A percentile compares a stretch with the other conserved stretches of the same genome.
These are phyloP conservation scores for Sphaerulina vaccinii DNA, from an alignment of 2,329 filamentous ascomycete species.

Conservation along the genomic window DNA sequence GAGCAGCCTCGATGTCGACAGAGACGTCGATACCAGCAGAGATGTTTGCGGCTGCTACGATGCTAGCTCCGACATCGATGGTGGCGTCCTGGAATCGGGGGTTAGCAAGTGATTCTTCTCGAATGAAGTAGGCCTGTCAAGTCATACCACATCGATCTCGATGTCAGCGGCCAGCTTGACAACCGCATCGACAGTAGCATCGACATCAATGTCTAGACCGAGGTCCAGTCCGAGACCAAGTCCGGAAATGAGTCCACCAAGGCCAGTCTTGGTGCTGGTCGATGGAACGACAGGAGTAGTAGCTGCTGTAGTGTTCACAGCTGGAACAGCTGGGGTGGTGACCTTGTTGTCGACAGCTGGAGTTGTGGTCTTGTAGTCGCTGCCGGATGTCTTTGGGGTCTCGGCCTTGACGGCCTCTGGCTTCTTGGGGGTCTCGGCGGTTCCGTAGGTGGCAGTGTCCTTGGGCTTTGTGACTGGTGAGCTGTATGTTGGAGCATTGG, in stretches of 20 bases:
- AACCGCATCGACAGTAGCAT: not conserved
- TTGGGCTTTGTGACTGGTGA: too few relatives aligned
- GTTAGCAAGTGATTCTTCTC: too few relatives aligned
- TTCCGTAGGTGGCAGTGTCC: too few relatives aligned
- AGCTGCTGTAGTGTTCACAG: too few relatives aligned
- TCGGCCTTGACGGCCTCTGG: not conserved
- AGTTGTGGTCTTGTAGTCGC: too few relatives aligned
- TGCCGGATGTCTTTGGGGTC: too few relatives aligned
- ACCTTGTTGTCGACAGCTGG: too few relatives aligned
- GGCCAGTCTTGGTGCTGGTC: not conserved
- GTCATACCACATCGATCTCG: not conserved
- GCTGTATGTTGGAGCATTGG: not conserved
- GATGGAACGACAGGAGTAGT: too few relatives aligned
- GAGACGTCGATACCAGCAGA: not conserved
- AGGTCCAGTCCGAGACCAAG: not conserved
- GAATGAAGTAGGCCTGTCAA: too few relatives aligned
- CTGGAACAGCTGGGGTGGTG: too few relatives aligned
- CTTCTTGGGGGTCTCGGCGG: not conserved
- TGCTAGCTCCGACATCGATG: not conserved
- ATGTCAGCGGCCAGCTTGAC: not conserved
- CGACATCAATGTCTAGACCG: not conserved
- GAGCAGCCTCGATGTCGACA: not conserved
- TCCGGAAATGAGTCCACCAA: too few relatives aligned
- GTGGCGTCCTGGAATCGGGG: too few relatives aligned
- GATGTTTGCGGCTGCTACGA: not conserved